Evolutionary conservation across 768 basidiomycete genomes (phyloP).

Genomic region (Mrakia frigida): DNA sequence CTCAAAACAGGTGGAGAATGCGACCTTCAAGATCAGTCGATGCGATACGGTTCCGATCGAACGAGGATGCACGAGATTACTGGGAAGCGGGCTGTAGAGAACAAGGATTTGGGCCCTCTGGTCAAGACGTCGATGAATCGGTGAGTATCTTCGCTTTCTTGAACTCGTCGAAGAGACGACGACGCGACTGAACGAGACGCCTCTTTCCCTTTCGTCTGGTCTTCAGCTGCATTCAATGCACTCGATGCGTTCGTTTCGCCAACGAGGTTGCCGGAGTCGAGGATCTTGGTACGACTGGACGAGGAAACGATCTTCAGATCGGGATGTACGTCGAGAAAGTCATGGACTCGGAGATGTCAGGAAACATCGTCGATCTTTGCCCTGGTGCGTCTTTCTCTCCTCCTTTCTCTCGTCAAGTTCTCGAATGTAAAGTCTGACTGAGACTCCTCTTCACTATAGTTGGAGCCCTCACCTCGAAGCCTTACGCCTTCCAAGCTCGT

Average conservation of each 20-base stretch:
- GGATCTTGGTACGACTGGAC: constrained; percentile 91
- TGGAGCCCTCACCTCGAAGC: constrained; percentile 95
- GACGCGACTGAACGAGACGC: neutral
- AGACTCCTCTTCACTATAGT: constrained; percentile 47
- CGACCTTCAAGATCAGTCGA: constrained; percentile 96
- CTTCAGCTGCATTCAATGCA: constrained; percentile 99
- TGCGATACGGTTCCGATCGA: constrained; percentile 97
- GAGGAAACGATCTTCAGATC: constrained; percentile 97
- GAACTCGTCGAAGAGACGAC: neutral
- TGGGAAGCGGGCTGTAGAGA: constrained; percentile 95
- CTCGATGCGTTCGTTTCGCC: constrained; percentile 96
- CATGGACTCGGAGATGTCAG: constrained; percentile 94
- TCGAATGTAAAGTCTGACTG: neutral
- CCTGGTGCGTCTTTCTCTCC: neutral
- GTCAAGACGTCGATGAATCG: constrained; percentile 72
- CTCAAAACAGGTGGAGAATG: constrained; percentile 73
- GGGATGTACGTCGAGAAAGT: constrained; percentile 97
- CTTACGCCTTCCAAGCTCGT: constrained; percentile 93
- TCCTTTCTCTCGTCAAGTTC: neutral
- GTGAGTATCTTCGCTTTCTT: neutral
- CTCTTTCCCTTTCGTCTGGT: constrained; percentile 40
- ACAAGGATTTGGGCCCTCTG: constrained; percentile 95
- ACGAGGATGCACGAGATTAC: constrained; percentile 96
- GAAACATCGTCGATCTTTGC: constrained; percentile 93
- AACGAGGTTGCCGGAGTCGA: constrained; percentile 99